Conservation (phyloP, 176 grass and related monocot genomes). For the Phragmites australis region DNA sequence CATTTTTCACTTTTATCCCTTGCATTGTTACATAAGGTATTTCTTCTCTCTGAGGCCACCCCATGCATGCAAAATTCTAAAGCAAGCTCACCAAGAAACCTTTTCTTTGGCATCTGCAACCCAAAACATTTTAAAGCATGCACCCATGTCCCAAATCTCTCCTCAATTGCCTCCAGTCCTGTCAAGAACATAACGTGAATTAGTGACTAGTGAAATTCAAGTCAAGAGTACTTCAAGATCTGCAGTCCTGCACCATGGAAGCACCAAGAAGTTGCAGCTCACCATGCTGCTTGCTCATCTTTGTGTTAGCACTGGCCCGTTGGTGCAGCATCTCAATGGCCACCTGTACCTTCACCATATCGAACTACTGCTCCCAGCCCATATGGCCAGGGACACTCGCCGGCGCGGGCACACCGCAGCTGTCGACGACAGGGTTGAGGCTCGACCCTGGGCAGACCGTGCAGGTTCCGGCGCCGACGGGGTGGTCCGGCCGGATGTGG, state of each 20-base stretch:
- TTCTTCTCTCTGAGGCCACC: constrained; percentile 69
- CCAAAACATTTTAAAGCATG: constrained; percentile 42
- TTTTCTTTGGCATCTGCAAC: constrained; percentile 15
- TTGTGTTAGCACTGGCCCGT: constrained; percentile 27
- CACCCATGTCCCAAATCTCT: constrained; percentile 28
- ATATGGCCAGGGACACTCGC: constrained; percentile 89
- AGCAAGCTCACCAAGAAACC: constrained; percentile 52
- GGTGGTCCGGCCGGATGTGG: constrained; percentile 92
- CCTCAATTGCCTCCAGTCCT: background rate
- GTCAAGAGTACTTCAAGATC: background rate
- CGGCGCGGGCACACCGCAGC: constrained; percentile 72
- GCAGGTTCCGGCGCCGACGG: constrained; percentile 51
- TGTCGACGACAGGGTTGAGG: constrained; percentile 72
- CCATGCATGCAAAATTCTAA: constrained; percentile 58
- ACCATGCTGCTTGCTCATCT: constrained; percentile 25
- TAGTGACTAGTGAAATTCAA: background rate
- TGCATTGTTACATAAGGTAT: constrained; percentile 68
- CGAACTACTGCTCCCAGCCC: constrained; percentile 70
- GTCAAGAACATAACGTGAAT: background rate
- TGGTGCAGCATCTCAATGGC: constrained; percentile 41
- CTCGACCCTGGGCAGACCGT: constrained; percentile 63
- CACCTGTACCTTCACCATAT: constrained; percentile 65
- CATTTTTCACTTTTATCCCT: constrained; percentile 52
- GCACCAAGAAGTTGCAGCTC: constrained; percentile 20
- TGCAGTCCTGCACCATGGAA: constrained; percentile 23